Conservation (phyloP, 2,329 filamentous ascomycete genomes). For the Domatiomyces catenatus region DNA sequence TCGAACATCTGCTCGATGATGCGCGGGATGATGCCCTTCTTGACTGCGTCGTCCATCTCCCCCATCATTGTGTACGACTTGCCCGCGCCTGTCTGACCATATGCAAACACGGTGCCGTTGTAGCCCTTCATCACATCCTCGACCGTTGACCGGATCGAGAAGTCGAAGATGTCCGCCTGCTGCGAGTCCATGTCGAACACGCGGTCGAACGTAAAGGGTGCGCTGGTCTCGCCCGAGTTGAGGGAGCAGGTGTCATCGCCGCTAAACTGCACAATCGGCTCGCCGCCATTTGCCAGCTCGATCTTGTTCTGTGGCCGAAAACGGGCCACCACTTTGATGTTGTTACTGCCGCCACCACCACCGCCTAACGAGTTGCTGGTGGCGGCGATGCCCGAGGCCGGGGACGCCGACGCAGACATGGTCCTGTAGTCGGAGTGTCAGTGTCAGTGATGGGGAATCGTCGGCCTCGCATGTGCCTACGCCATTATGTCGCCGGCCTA, state of each 20-base stretch:
- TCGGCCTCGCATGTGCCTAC: not conserved
- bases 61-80: slow-evolving; percentile 99
- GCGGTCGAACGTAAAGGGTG: slow-evolving; percentile 89
- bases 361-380: slow-evolving; percentile 20
- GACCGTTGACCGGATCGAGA: slow-evolving; percentile 87
- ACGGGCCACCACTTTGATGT: slow-evolving; percentile 65
- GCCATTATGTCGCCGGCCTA: not conserved
- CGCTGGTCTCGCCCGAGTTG: slow-evolving; percentile 67
- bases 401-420: not conserved
- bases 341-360: slow-evolving; percentile 34
- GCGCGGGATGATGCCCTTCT: slow-evolving; percentile 86
- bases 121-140: slow-evolving; percentile 98
- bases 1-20: slow-evolving; percentile 97
- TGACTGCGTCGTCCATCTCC: slow-evolving; percentile 77
- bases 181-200: slow-evolving; percentile 89
- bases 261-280: slow-evolving; percentile 80
- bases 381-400: slow-evolving; percentile 11
- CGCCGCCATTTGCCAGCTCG: slow-evolving; percentile 77
- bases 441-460: slow-evolving; percentile 2
- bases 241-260: slow-evolving; percentile 54
- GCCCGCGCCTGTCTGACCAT: slow-evolving; percentile 93
- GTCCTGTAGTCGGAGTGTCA: not conserved
- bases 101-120: slow-evolving; percentile 89
- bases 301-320: slow-evolving; percentile 95
- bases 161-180: slow-evolving; percentile 92